Base-by-base conservation (phyloP, 2,329 filamentous ascomycete species). In the Paracorniculantispora psalliotae region DNA sequence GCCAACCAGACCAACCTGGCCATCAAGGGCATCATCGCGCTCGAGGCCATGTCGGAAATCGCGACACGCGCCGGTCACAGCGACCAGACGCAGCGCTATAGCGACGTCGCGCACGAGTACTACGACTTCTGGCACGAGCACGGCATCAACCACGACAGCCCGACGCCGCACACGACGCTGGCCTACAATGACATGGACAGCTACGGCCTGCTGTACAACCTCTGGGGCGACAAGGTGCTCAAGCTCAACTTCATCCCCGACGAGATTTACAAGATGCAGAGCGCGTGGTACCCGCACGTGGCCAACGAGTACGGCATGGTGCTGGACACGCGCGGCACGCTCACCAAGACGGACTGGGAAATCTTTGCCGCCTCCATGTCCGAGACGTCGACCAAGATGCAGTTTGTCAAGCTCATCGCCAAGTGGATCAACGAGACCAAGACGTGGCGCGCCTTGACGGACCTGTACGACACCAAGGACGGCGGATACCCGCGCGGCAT, bases 261-360 rank as follows among this genome's bases (percentile, higher is more conserved):
- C 63, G 79, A 80, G 63, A 81, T 96, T 67, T 96, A 94, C 77
- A 82, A 85, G 62, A 86, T 87, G 69, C 91, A 96, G 72, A 89
- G 84, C 30, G 73, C 80, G 59, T 96, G 90, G 81, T 96, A 96
- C 77, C 78, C 81, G 46, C 82, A 82, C 10, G 84, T 90, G 3
- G 83, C 86, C 54, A 84, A 89, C 62, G 83, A 85, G 67, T 94
- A 90, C 72, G 91, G 90, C n/a, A 80, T 96, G 0, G 88, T 91
- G 0, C 84, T 96, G 10, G 91, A 96, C 75, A 88, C 84, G 48
- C 85, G 91, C 51, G 90, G 94, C 73, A 77, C 87, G 1, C 93
- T 91, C 75, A 89, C 90, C 62, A 96, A 96, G 75, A 85, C 84
- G 0, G 91, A 96, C 75, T 96, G 91, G 91, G 86, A 92, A 69